Base-by-base conservation (phyloP, 2,329 filamentous ascomycete species). In the Paraconiothyrium sp. region DNA sequence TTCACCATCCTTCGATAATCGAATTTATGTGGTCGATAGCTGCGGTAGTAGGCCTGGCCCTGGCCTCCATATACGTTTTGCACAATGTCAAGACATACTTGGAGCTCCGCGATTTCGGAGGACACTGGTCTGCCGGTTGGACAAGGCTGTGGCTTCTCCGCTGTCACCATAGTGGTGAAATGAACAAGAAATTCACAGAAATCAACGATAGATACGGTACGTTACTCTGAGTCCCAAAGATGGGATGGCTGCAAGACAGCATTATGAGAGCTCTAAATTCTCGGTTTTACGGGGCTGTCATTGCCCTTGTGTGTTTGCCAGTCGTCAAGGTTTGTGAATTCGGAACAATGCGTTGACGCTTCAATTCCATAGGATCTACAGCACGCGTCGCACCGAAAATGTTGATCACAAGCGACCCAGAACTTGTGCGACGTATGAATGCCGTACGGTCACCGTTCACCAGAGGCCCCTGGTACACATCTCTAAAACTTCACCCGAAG, bases 361-460 rank as follows among this genome's bases (percentile, higher is more conserved):
- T 9, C 30, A n/a, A n/a, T 4, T 30, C 16, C 13, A 30, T 22
- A 48, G 46, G 46, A n/a, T 30, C 30, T 30, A 48, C 46, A 48
- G 46, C 46, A 48, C 49, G 49, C 16, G 30, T 52, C 20, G 49
- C 24, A 22, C 49, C 49, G n/a, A 52, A 52, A n/a, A 37, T 37
- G 32, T n/a, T 52, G 11, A 37, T 52, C 20, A 52, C 49, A 7
- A 24, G 20, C n/a, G 32, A 37, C 32, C 49, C 32, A 2, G 49
- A 52, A 14, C 49, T 52, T 24, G 20, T 52, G 49, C 49, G 49
- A 22, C 49, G 49, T 8, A 52, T 52, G 49, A 52, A 39, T 24
- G 49, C 49, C 32, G n/a, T 41, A 24, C 49, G 49, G 3, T 52
- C 49, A 13, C 32, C 49, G 7, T 52, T 37, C 49, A 37, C 32